Base-by-base conservation (phyloP, 2,329 filamentous ascomycete genomes). In the Teratosphaeria gauchensis region DNA sequence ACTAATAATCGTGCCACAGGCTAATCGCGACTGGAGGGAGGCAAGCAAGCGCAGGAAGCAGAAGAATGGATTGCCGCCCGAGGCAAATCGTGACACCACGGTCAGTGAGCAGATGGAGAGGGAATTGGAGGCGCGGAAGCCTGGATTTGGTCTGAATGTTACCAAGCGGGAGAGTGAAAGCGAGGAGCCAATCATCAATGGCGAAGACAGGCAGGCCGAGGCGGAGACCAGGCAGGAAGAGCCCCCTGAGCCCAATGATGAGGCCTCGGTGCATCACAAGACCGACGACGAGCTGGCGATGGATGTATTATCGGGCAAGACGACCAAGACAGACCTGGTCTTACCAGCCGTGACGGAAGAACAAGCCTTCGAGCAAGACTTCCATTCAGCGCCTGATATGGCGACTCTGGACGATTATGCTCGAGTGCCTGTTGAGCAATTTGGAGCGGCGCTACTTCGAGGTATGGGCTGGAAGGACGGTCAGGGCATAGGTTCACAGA, bases 381-480 rank as follows among this genome's bases (percentile, higher is more conserved):
- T 92, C 32, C 79, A 82, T 12, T 77, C 82, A 30, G 87, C 90
- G 0, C 91, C 90, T 1, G 88, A 90, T 24, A 80, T 84, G 32
- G 86, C 90, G 3, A 89, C 85, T 0, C 77, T 95, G 19, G 88
- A 89, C 35, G 90, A 94, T 68, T 97, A 97, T 75, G 87, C 88
- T 59, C 85, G 87, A 12, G 87, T 96, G 62, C 92, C 94, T 0
- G 90, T 97, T 16, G 92, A 96, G 65, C 91, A 96, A 66, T 99
- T 97, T 64, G 94, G 94, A 7, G 88, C 91, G 19, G 91, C 92
- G 0, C 80, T 97, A 63, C 80, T 99, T 38, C 85, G 92, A 33
- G 91, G 92, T 9, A 96, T 97, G 89, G 94, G 94, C 8, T 96
- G 92, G 92, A 91, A 96, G 68, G 84, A 85, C 63, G 84, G 80